Conservation (phyloP, 768 basidiomycete genomes). For the Amanita thiersii region DNA sequence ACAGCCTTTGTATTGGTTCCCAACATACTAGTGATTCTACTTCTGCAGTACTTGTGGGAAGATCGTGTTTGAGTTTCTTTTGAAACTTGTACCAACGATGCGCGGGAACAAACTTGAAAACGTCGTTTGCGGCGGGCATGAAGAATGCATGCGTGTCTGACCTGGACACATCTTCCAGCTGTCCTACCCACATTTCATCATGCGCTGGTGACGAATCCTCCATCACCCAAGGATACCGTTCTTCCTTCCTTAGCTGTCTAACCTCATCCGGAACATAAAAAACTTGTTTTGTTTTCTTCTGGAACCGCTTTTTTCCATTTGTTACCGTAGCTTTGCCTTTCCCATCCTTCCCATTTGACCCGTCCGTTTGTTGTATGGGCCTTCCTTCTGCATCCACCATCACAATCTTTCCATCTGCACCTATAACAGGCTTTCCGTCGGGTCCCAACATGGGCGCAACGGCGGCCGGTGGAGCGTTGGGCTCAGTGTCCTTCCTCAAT, state of each 20-base stretch:
- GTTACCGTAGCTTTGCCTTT: slow-evolving; percentile 34
- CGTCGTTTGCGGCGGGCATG: slow-evolving; percentile 73
- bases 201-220: slow-evolving; percentile 60
- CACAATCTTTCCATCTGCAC: slow-evolving; percentile 65
- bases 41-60: slow-evolving; percentile 60
- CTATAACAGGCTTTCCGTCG: slow-evolving; percentile 81
- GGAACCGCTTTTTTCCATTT: slow-evolving; percentile 63
- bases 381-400: slow-evolving; percentile 78
- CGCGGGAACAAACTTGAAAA: slow-evolving; percentile 83
- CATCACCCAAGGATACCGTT: slow-evolving; percentile 88
- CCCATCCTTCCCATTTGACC: slow-evolving; percentile 20
- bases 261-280: slow-evolving; percentile 74
- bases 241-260: slow-evolving; percentile 74
- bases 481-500: slow-evolving; percentile 39
- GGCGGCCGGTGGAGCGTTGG: slow-evolving; percentile 33
- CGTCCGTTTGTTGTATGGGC: slow-evolving; percentile 41
- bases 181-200: slow-evolving; percentile 72
- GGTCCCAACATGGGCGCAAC: slow-evolving; percentile 71
- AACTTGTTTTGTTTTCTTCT: slow-evolving; percentile 80
- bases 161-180: slow-evolving; percentile 71
- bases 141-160: slow-evolving; percentile 73
- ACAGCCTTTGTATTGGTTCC: slow-evolving; percentile 14
- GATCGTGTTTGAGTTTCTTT: slow-evolving; percentile 69
- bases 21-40: slow-evolving; percentile 51
- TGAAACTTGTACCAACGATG: slow-evolving; percentile 92